These are phyloP conservation scores for Aphanomyces stellatus DNA, from an alignment of 352 stramenopile species.

Conservation along the genomic window DNA sequence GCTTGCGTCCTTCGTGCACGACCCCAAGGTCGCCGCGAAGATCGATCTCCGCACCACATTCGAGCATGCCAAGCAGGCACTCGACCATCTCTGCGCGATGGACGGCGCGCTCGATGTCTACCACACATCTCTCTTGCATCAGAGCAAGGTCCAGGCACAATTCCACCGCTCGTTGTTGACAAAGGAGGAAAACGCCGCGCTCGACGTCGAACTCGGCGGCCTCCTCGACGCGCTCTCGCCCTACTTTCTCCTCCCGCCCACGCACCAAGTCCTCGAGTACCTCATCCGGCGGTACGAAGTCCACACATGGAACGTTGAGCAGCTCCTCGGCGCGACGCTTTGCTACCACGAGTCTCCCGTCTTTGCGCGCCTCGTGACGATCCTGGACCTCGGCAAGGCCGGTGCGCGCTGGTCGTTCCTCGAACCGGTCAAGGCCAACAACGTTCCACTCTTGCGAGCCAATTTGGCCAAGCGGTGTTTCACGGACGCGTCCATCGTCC, in stretches of 20 bases:
- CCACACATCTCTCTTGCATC: conserved; percentile 24
- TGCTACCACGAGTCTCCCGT: conserved; percentile 80
- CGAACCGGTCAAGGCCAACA: conserved; percentile 56
- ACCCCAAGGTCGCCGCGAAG: conserved; percentile 64
- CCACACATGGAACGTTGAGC: conserved; percentile 80
- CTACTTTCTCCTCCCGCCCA: conserved; percentile 66
- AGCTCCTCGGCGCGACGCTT: conserved; percentile 69
- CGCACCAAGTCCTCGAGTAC: conserved; percentile 86
- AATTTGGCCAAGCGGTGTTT: conserved; percentile 67
- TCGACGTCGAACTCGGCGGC: conserved; percentile 53
- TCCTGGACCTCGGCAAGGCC: conserved; percentile 73
- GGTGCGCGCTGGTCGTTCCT: conserved; percentile 79
- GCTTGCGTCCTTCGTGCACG: conserved; percentile 79
- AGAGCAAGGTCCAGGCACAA: conserved; percentile 34
- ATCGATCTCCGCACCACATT: conserved; percentile 80
- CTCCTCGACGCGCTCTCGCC: conserved; percentile 76
- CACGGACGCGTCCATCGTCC: conserved; percentile 63
- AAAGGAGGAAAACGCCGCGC: conserved; percentile 47
- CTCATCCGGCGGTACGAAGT: conserved; percentile 83
- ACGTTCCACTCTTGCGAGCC: conserved; percentile 48
- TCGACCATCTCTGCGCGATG: conserved; percentile 70
- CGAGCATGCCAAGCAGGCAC: conserved; percentile 75
- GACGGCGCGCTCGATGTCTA: conserved; percentile 65
- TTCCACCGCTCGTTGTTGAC: conserved; percentile 67
- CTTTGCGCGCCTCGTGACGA: conserved; percentile 65